Percentiles rank a stretch among this genome's conserved stretches.
Conservation (phyloP, 371 early-diverging fungal species). For the Actinomortierella wolfii region DNA sequence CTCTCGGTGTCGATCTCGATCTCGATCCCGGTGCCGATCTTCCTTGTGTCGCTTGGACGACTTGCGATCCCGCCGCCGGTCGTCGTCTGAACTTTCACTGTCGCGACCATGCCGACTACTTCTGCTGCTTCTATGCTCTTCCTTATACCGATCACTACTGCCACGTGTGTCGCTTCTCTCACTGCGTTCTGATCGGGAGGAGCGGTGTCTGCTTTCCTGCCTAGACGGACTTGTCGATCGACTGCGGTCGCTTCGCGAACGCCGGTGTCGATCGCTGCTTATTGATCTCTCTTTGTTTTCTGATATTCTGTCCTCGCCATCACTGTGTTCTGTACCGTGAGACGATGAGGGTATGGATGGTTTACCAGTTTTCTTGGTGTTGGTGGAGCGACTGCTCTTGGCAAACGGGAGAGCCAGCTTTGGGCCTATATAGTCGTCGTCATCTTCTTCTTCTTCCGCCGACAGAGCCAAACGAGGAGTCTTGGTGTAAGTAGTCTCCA, state of each 20-base stretch:
- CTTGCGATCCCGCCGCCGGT: not conserved
- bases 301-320: too few relatives aligned
- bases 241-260: not conserved
- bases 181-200: too few relatives aligned
- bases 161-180: too few relatives aligned
- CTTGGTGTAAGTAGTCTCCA: constrained; percentile 31
- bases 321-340: not conserved
- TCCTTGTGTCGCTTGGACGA: not conserved
- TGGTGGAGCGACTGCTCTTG: not conserved
- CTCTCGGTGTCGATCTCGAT: not conserved
- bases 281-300: not conserved
- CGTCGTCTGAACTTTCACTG: not conserved
- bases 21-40: not conserved
- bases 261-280: not conserved
- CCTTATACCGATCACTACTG: too few relatives aligned
- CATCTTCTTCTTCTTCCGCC: constrained; percentile 34
- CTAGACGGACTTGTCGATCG: constrained; percentile 14
- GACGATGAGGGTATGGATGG: too few relatives aligned
- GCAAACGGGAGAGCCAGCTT: constrained; percentile 10
- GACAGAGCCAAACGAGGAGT: constrained; percentile 48
- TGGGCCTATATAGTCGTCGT: constrained; percentile 35
- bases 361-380: not conserved
- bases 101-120: constrained; percentile 3
- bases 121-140: too few relatives aligned
- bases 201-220: too few relatives aligned